Evolutionary conservation across 768 basidiomycete genomes (phyloP).

Genomic region (Russula sp.): DNA sequence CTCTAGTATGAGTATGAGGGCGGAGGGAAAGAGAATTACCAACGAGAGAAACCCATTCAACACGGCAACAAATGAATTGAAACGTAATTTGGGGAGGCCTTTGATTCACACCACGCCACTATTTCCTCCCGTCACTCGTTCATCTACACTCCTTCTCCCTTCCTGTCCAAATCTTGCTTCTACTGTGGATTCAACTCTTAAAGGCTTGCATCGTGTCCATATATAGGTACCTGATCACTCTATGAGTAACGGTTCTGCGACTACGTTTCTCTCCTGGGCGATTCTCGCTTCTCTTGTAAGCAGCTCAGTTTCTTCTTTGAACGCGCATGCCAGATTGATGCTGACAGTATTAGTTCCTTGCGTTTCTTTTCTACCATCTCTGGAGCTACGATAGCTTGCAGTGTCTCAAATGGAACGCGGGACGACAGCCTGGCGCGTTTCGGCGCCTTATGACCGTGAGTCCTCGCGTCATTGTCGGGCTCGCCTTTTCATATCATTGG

Average conservation of each 20-base stretch:
- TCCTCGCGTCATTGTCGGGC: conserved; percentile 11
- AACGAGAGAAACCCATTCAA: neutral
- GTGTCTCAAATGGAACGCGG: conserved; percentile 68
- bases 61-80: neutral
- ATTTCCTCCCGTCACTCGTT: neutral
- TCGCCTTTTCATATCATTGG: neutral
- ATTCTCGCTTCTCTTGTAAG: conserved; percentile 37
- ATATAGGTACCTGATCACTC: conserved; percentile 2
- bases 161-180: neutral
- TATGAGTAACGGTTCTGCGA: conserved; percentile 71
- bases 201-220: neutral
- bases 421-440: conserved; percentile 78
- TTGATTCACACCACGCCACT: neutral
- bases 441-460: conserved; percentile 85
- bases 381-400: conserved; percentile 75
- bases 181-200: neutral
- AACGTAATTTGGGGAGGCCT: neutral
- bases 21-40: too few species aligned
- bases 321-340: neutral
- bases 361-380: conserved; percentile 66
- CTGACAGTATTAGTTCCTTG: conserved; percentile 45
- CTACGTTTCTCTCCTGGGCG: conserved; percentile 73
- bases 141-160: neutral
- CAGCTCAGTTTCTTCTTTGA: neutral
- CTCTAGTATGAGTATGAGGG: too few species aligned